These are phyloP conservation scores for Dillenia turbinata DNA, from an alignment of 164 flowering plant species.

Conservation along the genomic window DNA sequence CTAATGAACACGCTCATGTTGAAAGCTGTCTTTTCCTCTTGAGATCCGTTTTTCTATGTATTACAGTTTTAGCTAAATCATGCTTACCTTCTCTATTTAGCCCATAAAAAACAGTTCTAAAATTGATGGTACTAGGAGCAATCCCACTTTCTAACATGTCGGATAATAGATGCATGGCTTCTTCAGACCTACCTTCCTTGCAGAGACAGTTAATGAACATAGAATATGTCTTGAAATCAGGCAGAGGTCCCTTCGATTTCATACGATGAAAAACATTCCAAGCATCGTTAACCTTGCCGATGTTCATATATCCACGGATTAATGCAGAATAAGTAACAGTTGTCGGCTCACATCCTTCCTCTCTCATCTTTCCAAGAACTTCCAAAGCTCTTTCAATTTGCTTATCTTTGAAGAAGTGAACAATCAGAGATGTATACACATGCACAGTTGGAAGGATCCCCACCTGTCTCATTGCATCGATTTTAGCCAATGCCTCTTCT, in stretches of 20 bases:
- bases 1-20: slow-evolving; percentile 8
- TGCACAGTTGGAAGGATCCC: slow-evolving; percentile 69
- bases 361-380: slow-evolving; percentile 44
- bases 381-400: slow-evolving; percentile 51
- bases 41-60: slow-evolving; percentile 45
- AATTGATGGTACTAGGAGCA: slow-evolving; percentile 68
- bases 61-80: slow-evolving; percentile 50
- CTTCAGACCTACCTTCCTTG: slow-evolving; percentile 64
- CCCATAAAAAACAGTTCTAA: slow-evolving; percentile 57
- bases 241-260: slow-evolving; percentile 64
- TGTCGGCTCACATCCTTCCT: slow-evolving; percentile 62
- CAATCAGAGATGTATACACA: slow-evolving; percentile 71
- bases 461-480: slow-evolving; percentile 51
- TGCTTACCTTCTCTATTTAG: slow-evolving; percentile 85
- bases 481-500: slow-evolving; percentile 61
- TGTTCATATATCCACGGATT: slow-evolving; percentile 59
- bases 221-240: slow-evolving; percentile 78
- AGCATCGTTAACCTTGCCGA: slow-evolving; percentile 55
- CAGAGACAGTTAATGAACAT: slow-evolving; percentile 70
- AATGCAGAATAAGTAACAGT: slow-evolving; percentile 68
- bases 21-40: slow-evolving; percentile 33
- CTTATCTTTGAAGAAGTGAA: slow-evolving; percentile 55
- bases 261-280: slow-evolving; percentile 50
- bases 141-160: slow-evolving; percentile 69
- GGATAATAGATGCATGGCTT: slow-evolving; percentile 56